These are phyloP conservation scores for Tulasnella sp. DNA, from an alignment of 768 basidiomycete species.

Conservation along the genomic window DNA sequence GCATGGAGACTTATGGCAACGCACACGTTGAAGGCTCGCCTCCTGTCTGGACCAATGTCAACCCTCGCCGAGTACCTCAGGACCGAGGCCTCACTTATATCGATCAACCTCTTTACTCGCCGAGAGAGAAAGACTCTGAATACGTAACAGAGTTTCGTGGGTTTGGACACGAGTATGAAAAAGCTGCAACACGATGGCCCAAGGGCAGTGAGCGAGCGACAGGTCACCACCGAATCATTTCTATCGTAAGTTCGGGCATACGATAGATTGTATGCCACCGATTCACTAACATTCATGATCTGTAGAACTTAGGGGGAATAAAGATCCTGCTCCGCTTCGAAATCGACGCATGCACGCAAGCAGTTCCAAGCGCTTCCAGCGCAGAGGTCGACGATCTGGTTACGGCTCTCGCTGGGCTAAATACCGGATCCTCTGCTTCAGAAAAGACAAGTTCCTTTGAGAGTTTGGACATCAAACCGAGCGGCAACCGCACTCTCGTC, in stretches of 20 bases:
- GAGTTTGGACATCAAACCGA: constrained; percentile 39
- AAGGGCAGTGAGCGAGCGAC: constrained; percentile 55
- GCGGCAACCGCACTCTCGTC: constrained; percentile 42
- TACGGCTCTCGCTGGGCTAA: constrained; percentile 27
- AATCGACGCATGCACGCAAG: constrained; percentile 20
- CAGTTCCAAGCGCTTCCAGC: constrained; percentile 28
- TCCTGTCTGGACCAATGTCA: constrained; percentile 56
- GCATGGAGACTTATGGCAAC: too few species aligned
- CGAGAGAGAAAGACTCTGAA: constrained; percentile 5
- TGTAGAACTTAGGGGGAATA: constrained; percentile 14
- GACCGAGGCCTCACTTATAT: constrained; percentile 56
- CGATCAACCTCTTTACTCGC: constrained; percentile 49
- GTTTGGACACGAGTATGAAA: constrained; percentile 67
- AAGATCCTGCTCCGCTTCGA: constrained; percentile 27
- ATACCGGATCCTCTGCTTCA: constrained; percentile 1
- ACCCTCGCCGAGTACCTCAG: constrained; percentile 58
- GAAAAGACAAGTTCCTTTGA: not conserved
- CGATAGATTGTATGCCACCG: not conserved
- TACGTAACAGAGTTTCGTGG: constrained; percentile 30
- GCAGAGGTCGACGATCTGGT: constrained; percentile 40
- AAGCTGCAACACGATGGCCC: constrained; percentile 55
- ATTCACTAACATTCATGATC: not conserved
- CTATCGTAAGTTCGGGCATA: not conserved
- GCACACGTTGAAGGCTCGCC: constrained; percentile 56
- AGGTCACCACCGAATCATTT: constrained; percentile 64